Evolutionary conservation across 164 flowering plant genomes (phyloP).

Genomic region (Sedum album): DNA sequence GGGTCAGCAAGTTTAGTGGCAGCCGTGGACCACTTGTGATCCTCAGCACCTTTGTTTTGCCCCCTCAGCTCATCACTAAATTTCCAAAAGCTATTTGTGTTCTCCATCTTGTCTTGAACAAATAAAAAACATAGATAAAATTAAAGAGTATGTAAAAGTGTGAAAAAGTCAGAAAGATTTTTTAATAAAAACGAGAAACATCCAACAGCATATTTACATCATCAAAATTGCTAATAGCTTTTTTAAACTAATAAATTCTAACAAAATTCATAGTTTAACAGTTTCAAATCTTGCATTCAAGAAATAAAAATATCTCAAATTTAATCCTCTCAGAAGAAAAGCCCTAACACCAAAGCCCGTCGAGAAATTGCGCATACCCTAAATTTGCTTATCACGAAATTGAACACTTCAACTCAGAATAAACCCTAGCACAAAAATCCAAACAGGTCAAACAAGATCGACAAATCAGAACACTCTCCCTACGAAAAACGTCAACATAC

Average conservation of each 20-base stretch:
- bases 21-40: slow-evolving; percentile 73
- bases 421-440: not conserved
- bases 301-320: no score
- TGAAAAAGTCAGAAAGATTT: no score
- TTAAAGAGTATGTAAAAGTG: not conserved
- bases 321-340: not conserved
- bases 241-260: not conserved
- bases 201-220: not conserved
- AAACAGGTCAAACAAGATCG: not conserved
- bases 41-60: slow-evolving; percentile 70
- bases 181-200: not conserved
- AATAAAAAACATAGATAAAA: not conserved
- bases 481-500: no score
- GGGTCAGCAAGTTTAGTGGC: slow-evolving; percentile 88
- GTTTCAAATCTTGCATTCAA: not conserved
- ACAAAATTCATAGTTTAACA: no score
- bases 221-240: not conserved
- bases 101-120: slow-evolving; percentile 41
- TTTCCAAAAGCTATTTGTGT: slow-evolving; percentile 70
- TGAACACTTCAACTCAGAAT: not conserved
- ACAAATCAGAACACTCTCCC: not conserved
- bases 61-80: slow-evolving; percentile 94
- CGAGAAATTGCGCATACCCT: not conserved
- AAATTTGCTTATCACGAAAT: not conserved
- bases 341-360: not conserved